Evolutionary conservation across 176 grass and related monocot species (phyloP).

Genomic region (Bonia amplexicaulis): DNA sequence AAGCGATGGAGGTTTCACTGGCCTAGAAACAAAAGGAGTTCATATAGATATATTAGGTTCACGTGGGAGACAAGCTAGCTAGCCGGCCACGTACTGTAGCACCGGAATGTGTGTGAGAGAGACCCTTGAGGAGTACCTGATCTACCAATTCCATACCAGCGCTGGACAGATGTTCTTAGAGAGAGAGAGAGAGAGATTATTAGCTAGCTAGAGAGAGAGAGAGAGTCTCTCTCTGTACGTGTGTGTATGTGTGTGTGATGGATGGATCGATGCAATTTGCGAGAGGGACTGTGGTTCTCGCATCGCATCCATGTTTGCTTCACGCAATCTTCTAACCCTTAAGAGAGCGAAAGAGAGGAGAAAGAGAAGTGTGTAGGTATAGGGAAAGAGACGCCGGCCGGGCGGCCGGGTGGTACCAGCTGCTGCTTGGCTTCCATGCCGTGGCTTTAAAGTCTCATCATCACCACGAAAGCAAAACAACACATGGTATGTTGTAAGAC

Average conservation of each 20-base stretch:
- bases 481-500: slow-evolving; percentile 20
- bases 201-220: neutral
- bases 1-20: neutral
- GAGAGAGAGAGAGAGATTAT: neutral
- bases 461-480: slow-evolving; percentile 70
- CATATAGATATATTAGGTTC: slow-evolving; percentile 30
- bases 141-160: neutral
- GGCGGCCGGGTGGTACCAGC: slow-evolving; percentile 40
- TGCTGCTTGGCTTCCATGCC: slow-evolving; percentile 49
- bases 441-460: slow-evolving; percentile 99
- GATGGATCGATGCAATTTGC: slow-evolving; percentile 28
- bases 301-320: slow-evolving; percentile 77
- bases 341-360: slow-evolving; percentile 48
- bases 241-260: neutral
- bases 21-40: slow-evolving; percentile 5
- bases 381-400: slow-evolving; percentile 23
- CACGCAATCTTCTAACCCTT: slow-evolving; percentile 84
- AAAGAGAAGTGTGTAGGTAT: slow-evolving; percentile 44
- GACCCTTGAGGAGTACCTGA: slow-evolving; percentile 3
- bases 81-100: neutral
- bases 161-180: neutral
- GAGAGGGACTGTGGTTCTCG: slow-evolving; percentile 19
- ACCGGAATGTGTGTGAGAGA: slow-evolving; percentile 41
- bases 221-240: neutral
- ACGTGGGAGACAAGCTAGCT: slow-evolving; percentile 25